Conservation (phyloP, 768 basidiomycete genomes). For the Rhizopogon sp. region DNA sequence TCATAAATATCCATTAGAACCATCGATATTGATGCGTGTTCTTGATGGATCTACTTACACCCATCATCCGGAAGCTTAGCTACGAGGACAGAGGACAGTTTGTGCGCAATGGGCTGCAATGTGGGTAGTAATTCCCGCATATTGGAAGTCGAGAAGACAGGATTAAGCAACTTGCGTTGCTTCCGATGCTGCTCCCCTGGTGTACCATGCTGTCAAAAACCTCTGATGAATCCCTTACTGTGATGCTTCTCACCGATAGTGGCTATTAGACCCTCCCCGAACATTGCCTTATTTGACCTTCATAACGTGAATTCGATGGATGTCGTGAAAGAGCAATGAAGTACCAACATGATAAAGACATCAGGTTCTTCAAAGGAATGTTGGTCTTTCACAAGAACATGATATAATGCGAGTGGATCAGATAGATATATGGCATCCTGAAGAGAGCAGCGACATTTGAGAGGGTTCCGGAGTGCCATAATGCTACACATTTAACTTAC, state of each 20-base stretch:
- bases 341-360: conserved; percentile 38
- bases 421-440: conserved; percentile 30
- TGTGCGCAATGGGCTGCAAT: conserved; percentile 15
- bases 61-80: background rate
- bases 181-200: background rate
- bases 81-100: conserved; percentile 4
- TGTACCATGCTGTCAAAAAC: background rate
- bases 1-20: background rate
- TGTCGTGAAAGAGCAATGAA: background rate
- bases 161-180: conserved; percentile 1
- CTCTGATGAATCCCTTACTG: conserved; percentile 13
- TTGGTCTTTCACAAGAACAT: conserved; percentile 43
- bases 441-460: background rate
- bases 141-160: background rate
- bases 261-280: conserved; percentile 42
- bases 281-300: conserved; percentile 40
- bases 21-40: conserved; percentile 1
- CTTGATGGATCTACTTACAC: background rate
- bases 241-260: conserved; percentile 9
- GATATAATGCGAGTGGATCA: conserved; percentile 44
- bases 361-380: conserved; percentile 43
- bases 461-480: conserved; percentile 2
- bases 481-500: background rate
- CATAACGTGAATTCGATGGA: background rate
- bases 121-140: background rate